Percentiles rank a stretch among this genome's conserved stretches.
Conservation (phyloP, 192 early-diverging fungal genomes). For the Podila verticillata region DNA sequence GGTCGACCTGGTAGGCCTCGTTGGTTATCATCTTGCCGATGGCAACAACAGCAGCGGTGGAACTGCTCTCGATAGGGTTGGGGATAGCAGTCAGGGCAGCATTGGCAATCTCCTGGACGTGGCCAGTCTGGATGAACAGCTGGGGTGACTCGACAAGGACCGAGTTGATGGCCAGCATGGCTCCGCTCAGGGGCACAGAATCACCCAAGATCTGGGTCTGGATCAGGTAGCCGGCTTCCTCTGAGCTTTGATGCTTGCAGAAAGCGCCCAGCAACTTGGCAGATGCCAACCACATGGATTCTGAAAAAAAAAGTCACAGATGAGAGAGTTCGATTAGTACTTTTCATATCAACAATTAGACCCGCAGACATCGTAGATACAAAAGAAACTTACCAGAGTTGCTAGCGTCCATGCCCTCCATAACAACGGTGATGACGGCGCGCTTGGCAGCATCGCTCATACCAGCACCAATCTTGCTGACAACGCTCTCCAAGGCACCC, state of each 20-base stretch:
- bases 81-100: constrained; percentile 36
- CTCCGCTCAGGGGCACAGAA: constrained; percentile 40
- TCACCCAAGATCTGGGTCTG: constrained; percentile 49
- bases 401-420: constrained; percentile 64
- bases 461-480: constrained; percentile 67
- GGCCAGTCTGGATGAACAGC: constrained; percentile 52
- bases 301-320: constrained; percentile 22
- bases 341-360: not conserved
- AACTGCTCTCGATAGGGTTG: constrained; percentile 46
- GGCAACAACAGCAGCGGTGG: constrained; percentile 62
- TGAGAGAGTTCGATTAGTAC: not conserved
- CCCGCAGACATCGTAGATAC: not conserved
- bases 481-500: constrained; percentile 74
- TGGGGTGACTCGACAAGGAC: constrained; percentile 58
- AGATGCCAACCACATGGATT: constrained; percentile 61
- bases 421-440: constrained; percentile 66
- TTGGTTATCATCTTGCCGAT: constrained; percentile 62
- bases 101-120: constrained; percentile 47
- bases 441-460: constrained; percentile 70
- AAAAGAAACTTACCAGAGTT: constrained; percentile 28
- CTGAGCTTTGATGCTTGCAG: constrained; percentile 60
- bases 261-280: constrained; percentile 70
- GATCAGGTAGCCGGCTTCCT: constrained; percentile 59
- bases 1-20: constrained; percentile 58
- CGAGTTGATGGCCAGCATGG: constrained; percentile 58